Evolutionary conservation across 371 early-diverging fungal species (phyloP).

Genomic region (Actinomucor elegans): DNA sequence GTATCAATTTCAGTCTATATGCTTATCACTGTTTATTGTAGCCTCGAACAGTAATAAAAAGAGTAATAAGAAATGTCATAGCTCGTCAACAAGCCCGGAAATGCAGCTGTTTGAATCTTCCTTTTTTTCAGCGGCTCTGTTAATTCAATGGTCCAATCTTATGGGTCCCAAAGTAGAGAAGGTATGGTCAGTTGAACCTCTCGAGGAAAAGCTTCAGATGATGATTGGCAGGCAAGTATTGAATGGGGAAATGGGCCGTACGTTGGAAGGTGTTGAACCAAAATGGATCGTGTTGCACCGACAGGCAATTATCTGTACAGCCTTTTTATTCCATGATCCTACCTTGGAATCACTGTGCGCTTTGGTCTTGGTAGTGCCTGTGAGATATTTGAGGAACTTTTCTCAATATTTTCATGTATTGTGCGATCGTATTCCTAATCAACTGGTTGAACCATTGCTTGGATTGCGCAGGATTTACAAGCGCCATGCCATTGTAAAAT

Average conservation of each 20-base stretch:
- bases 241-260: constrained; percentile 58
- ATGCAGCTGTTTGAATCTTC: constrained; percentile 50
- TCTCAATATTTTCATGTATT: constrained; percentile 53
- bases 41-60: not conserved
- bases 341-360: constrained; percentile 31
- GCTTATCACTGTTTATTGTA: too few relatives aligned
- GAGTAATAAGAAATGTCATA: not conserved
- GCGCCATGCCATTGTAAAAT: constrained; percentile 24
- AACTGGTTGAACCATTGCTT: constrained; percentile 45
- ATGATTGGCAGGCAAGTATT: constrained; percentile 58
- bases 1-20: too few relatives aligned
- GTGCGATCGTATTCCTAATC: constrained; percentile 51
- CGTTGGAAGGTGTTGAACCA: constrained; percentile 39
- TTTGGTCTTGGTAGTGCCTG: constrained; percentile 55
- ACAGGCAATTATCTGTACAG: constrained; percentile 41
- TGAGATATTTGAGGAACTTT: constrained; percentile 54
- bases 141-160: constrained; percentile 65
- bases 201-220: constrained; percentile 30
- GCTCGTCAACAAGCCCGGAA: constrained; percentile 1
- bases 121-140: constrained; percentile 57
- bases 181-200: constrained; percentile 37
- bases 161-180: constrained; percentile 62
- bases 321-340: constrained; percentile 42
- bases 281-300: constrained; percentile 59
- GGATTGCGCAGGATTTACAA: constrained; percentile 28